Evolutionary conservation across 148 eudicot species (phyloP), one percentile per base, ranked within the genome.

Genomic region (Rhododendron kiyosumense): DNA sequence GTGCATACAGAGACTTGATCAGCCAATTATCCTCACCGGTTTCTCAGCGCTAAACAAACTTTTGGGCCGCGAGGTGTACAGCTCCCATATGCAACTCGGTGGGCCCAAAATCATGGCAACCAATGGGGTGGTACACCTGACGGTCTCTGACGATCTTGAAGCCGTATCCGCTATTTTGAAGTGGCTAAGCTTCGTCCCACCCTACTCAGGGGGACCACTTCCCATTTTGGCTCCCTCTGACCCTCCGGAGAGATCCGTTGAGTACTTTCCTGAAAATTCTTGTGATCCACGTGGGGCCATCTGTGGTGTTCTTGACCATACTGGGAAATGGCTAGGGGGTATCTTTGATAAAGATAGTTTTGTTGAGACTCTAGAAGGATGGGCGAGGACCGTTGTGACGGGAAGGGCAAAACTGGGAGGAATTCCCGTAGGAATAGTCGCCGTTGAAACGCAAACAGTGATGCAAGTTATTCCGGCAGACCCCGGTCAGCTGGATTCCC

Each of bases 71-170:
- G 99, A 97, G 88, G 99, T 97, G 46, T 97, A 97, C 88, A 97
- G 99, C 89, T 97, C 99, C 73, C 99, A 97, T 88, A 97, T 97
- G 99, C 99, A 97, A 89, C 97, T 97, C 22, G 99, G 99, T 81
- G 99, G 99, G 22, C 99, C 99, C 8, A 97, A 97, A 89, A 95
- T 97, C 87, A 97, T 97, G 99, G 98, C 91, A 6, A 97, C 99
- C 45, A 97, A 97, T 74, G 99, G 99, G 18, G 98, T 97, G 10
- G 96, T 93, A 41, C 99, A 97, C 90, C 92, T 94, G 69, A 95
- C 98, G 0, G 99, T 95, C 78, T 90, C 96, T 1, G 96, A 97
- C 88, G 99, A 97, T 92, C 98, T 97, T 32, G 96, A 97, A 89
- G 99, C 98, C 7, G 87, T 97, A 4, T 92, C 97, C 24, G 92